These are phyloP conservation scores for Solanum hybrid DNA, from an alignment of 305 asterid genomes.

Conservation along the genomic window DNA sequence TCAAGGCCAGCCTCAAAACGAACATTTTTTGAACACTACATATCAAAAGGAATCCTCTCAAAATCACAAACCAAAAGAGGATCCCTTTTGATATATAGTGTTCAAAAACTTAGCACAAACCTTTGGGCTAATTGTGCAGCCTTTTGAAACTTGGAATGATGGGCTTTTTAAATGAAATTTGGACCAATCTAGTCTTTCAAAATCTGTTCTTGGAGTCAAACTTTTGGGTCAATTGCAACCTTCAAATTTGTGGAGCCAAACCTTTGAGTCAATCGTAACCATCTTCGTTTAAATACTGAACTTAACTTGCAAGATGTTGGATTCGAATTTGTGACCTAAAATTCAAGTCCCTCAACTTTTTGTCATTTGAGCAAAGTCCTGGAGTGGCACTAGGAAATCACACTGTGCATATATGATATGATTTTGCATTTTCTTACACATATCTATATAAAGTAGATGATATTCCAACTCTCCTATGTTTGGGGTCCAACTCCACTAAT, in stretches of 20 bases:
- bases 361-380: not conserved
- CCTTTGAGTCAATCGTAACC: not conserved
- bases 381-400: not conserved
- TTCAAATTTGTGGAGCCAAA: not conserved
- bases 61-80: not conserved
- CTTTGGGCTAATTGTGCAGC: not conserved
- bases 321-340: not conserved
- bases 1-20: not conserved
- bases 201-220: not conserved
- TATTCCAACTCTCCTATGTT: not conserved
- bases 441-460: not conserved
- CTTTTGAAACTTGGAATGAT: not conserved
- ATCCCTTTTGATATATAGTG: not conserved
- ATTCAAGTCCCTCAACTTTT: not conserved
- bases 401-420: not conserved
- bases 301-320: not conserved
- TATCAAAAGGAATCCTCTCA: not conserved
- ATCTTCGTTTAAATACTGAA: not conserved
- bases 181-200: not conserved
- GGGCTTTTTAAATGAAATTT: not conserved
- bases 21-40: no score
- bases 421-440: no score
- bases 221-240: not conserved
- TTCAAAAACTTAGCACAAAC: not conserved
- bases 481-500: not conserved